Evolutionary conservation across 352 stramenopile species (phyloP), one percentile per base, ranked within the genome.

Genomic region (Phytopythium delawarense): DNA sequence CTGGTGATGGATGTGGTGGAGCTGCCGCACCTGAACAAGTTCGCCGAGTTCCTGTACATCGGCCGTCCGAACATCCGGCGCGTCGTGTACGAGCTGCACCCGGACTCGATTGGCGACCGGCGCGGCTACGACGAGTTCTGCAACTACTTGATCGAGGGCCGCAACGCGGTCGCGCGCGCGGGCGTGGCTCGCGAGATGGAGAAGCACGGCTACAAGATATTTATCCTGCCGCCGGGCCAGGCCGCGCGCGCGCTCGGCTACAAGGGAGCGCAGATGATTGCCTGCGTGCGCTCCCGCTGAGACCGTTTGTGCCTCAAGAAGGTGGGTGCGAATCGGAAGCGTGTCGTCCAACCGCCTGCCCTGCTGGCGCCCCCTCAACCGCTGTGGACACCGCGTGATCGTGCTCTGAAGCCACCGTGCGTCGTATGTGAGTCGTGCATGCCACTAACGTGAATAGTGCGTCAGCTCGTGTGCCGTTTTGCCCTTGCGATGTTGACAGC

Each of bases 41-140:
- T 78, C 34, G 61, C 63, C 4, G 71, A 87, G 50, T 91, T 92
- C 58, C 64, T 92, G 55, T 81, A 84, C 66, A 54, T 88, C n/a
- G 74, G 84, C 42, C 67, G 67, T 23, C 63, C 66, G 9, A 69
- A 76, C 35, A 63, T 87, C 21, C 69, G 71, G 20, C 75, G 79
- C 28, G 62, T 73, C 45, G 75, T 92, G 6, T 85, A 91, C 55
- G 81, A 91, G 55, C 67, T 91, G 52, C 42, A 65, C 1, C 83
- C 81, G 0, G 72, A 86, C 20, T 62, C 69, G 9, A 72, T 81
- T 13, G 56, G 51, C 9, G 83, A 91, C 46, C 59, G 63, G 0
- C 25, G 15, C 35, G 74, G 71, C 37, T 91, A 90, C 61, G 70
- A 87, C 11, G 78, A 79, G 28, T 88, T 87, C 60, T 62, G 63